A percentile compares a stretch with the other conserved stretches of the same genome.
These are phyloP conservation scores for Pythium aphanidermatum DNA, from an alignment of 352 stramenopile species.

Conservation along the genomic window DNA sequence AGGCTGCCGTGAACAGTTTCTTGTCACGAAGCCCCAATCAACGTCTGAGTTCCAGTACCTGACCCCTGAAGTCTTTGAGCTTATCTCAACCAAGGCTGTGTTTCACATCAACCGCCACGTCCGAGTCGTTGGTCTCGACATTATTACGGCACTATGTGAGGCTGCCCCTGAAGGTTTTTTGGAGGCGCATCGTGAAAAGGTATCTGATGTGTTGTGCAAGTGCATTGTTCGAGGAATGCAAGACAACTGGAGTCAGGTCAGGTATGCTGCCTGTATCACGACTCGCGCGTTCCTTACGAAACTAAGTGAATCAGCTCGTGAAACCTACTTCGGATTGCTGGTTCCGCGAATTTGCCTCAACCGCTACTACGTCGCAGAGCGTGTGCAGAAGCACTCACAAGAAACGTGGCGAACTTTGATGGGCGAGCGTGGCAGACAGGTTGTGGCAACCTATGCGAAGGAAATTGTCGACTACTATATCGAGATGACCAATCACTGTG, in stretches of 20 bases:
- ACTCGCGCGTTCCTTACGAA: slow-evolving; percentile 84
- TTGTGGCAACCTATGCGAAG: slow-evolving; percentile 84
- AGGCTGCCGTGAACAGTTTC: slow-evolving; percentile 66
- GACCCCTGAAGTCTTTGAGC: slow-evolving; percentile 49
- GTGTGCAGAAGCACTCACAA: slow-evolving; percentile 95
- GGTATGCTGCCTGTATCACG: slow-evolving; percentile 92
- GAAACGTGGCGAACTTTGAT: slow-evolving; percentile 94
- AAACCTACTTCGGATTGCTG: slow-evolving; percentile 70
- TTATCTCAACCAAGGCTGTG: slow-evolving; percentile 72
- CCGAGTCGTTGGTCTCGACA: slow-evolving; percentile 80
- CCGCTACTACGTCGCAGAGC: slow-evolving; percentile 95
- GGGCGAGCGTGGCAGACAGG: slow-evolving; percentile 58
- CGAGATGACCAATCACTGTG: slow-evolving; percentile 94
- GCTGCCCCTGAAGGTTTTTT: slow-evolving; percentile 40
- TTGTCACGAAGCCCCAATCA: slow-evolving; percentile 18
- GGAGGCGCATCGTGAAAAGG: slow-evolving; percentile 24
- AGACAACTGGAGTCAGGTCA: slow-evolving; percentile 97
- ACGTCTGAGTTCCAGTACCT: slow-evolving; percentile 51
- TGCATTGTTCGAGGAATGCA: slow-evolving; percentile 81
- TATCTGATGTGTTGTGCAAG: slow-evolving; percentile 49
- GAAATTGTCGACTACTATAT: slow-evolving; percentile 95
- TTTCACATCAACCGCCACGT: slow-evolving; percentile 96
- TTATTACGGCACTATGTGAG: slow-evolving; percentile 64
- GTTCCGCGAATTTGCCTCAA: slow-evolving; percentile 96
- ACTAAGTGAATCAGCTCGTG: slow-evolving; percentile 47